Evolutionary conservation across 169 alveolate species (phyloP), one percentile per base, ranked within the genome.

Genomic region (Cardiosporidium cionae): DNA sequence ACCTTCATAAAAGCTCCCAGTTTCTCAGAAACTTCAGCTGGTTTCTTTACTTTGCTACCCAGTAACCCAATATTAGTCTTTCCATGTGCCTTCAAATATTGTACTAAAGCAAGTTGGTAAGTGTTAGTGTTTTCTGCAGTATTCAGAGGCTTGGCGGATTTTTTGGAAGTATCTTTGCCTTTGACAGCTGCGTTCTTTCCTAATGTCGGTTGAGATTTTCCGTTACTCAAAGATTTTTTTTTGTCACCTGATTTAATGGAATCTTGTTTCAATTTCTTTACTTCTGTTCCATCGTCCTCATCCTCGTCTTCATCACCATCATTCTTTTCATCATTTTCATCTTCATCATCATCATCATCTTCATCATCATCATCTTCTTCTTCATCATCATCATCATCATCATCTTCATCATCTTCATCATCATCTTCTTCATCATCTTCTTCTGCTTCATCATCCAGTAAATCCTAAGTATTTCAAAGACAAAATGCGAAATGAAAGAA

Each of bases 291-390:
- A 44, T 44, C 58, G n/a, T 44, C 58, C n/a, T 44, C 58, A 44
- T 44, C 58, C 16, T 44, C 58, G 58, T 44, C 58, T 16, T 44
- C 58, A 44, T 16, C 58, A 16, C n/a, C 58, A 44, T 44, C 58
- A n/a, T 44, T n/a, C 27, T 44, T n/a, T 16, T 16, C 58, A 16
- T 44, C 58, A 44, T 44, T n/a, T 16, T 44, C 58, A 44, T 44
- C 58, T 16, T 68, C 74, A 37, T 68, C 74, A 44, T 70, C 76
- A 0, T 32, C 29, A 4, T 6, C 76, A 0, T 64, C 80, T 16
- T 65, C 74, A 0, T 67, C 73, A 31, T 89, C 95, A 0, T 90
- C 96, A 0, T 85, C 95, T 34, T 86, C 85, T 36, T 83, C 94
- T 3, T 80, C 89, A 0, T 68, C 88, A 3, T 70, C 86, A 0